A percentile compares a stretch with the other conserved stretches of the same genome.
Conservation (phyloP, 2,329 filamentous ascomycete genomes). For the Zymoseptoria crescenta region DNA sequence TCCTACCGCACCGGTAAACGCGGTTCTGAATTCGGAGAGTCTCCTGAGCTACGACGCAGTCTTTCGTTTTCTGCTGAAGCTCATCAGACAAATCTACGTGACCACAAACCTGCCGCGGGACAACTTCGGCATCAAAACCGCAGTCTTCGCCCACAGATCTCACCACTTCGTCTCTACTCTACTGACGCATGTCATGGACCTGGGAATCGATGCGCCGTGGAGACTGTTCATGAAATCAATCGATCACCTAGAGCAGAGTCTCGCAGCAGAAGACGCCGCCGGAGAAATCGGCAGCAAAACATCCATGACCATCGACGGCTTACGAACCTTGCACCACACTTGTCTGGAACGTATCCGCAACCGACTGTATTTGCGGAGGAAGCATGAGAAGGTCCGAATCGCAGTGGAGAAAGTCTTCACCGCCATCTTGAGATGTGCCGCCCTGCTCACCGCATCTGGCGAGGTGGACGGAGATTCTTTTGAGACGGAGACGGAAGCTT, state of each 20-base stretch:
- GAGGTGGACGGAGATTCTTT: neutral
- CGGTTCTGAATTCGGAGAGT: constrained; percentile 62
- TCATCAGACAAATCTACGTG: constrained; percentile 63
- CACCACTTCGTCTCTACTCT: constrained; percentile 70
- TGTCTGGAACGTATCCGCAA: constrained; percentile 25
- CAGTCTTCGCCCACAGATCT: constrained; percentile 61
- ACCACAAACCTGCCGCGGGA: constrained; percentile 32
- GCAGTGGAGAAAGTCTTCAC: constrained; percentile 22
- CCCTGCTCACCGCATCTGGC: constrained; percentile 3
- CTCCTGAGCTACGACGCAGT: constrained; percentile 77
- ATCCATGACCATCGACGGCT: constrained; percentile 16
- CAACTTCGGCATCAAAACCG: neutral
- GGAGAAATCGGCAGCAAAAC: constrained; percentile 8
- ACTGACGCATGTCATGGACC: constrained; percentile 70
- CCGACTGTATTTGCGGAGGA: constrained; percentile 26
- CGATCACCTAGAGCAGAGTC: constrained; percentile 50
- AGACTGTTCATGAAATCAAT: constrained; percentile 59
- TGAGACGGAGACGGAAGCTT: neutral
- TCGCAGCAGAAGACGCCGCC: constrained; percentile 43
- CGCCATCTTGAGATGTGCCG: constrained; percentile 17
- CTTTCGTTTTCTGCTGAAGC: constrained; percentile 70
- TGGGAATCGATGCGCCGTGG: constrained; percentile 69
- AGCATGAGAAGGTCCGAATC: constrained; percentile 20
- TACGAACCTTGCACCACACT: constrained; percentile 22
- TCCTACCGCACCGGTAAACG: constrained; percentile 60